Evolutionary conservation across 2,329 filamentous ascomycete genomes (phyloP).

Genomic region (Nothophaeocryptopus gaeumannii): DNA sequence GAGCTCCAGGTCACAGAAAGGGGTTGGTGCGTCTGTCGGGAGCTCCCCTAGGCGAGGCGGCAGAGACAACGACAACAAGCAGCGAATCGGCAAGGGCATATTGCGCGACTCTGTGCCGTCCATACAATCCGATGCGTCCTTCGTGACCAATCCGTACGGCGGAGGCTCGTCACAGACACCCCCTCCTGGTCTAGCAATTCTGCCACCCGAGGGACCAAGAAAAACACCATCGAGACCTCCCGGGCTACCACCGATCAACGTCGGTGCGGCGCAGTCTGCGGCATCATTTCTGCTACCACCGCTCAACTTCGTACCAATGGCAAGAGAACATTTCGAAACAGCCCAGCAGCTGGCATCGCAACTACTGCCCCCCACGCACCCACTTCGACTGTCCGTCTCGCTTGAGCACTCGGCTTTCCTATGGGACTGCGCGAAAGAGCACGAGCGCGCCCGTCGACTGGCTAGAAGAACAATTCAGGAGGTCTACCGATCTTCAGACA

Average conservation of each 20-base stretch:
- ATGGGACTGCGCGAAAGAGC: constrained; percentile 87
- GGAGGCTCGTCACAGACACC: constrained; percentile 41
- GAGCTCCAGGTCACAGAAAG: constrained; percentile 18
- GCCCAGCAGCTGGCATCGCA: constrained; percentile 71
- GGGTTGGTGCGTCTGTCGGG: constrained; percentile 11
- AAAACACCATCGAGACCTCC: constrained; percentile 41
- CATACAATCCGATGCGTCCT: constrained; percentile 50
- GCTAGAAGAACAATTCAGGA: constrained; percentile 82
- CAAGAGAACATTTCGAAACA: constrained; percentile 75
- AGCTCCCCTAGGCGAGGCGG: constrained; percentile 19
- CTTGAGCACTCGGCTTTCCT: constrained; percentile 91
- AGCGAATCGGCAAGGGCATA: constrained; percentile 32
- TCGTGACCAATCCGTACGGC: constrained; percentile 51
- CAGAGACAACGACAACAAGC: constrained; percentile 23
- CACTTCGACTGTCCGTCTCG: constrained; percentile 81
- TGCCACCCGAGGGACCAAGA: constrained; percentile 26
- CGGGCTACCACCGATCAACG: constrained; percentile 36
- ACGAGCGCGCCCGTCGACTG: constrained; percentile 69
- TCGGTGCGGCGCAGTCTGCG: constrained; percentile 36
- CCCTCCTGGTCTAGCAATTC: constrained; percentile 32
- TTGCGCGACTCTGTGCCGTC: constrained; percentile 49
- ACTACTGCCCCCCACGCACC: constrained; percentile 82
- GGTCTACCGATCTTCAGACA: constrained; percentile 86
- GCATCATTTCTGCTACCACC: constrained; percentile 77
- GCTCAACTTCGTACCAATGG: constrained; percentile 77